These are phyloP conservation scores for Cochliopodium minus DNA, from an alignment of 208 protist genomes.

Conservation along the genomic window DNA sequence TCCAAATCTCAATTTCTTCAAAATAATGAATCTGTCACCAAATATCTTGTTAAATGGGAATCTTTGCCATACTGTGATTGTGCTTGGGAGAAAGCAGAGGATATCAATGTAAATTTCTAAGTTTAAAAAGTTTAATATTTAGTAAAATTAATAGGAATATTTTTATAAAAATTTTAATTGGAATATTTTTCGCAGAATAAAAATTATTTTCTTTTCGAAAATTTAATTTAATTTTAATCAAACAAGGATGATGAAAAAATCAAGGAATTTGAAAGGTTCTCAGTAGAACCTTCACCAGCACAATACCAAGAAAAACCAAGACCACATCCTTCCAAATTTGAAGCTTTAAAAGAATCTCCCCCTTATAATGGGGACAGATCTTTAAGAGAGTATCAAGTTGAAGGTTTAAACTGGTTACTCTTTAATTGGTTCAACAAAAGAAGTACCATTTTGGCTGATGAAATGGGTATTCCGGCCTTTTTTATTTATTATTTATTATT, in stretches of 20 bases:
- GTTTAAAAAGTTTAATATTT: no score
- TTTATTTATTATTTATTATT: no score
- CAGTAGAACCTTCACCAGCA: conserved; percentile 24
- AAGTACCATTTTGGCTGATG: conserved; percentile 74
- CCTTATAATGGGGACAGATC: conserved; percentile 25
- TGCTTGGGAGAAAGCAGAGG: no score
- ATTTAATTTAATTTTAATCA: no score
- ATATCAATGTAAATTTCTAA: no score
- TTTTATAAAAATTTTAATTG: conserved; percentile 47
- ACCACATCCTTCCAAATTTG: not conserved
- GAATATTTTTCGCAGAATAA: conserved; percentile 35
- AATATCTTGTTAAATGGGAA: no score
- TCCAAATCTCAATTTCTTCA: not conserved
- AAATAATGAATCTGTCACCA: no score
- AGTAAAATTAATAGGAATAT: conserved; percentile 42
- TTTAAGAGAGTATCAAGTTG: conserved; percentile 75
- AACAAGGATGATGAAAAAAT: not conserved
- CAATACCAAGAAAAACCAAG: conserved; percentile 14
- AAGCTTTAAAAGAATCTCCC: not conserved
- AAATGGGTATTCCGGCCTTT: no score
- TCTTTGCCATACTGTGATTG: no score
- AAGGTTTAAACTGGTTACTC: conserved; percentile 77
- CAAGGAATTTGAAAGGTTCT: conserved; percentile 29
- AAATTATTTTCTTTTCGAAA: no score
- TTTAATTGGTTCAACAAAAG: conserved; percentile 52